A percentile compares a stretch with the other conserved stretches of the same genome.
Conservation (phyloP, 225 moss, liverwort and hornwort genomes). For the Climacium dendroides region DNA sequence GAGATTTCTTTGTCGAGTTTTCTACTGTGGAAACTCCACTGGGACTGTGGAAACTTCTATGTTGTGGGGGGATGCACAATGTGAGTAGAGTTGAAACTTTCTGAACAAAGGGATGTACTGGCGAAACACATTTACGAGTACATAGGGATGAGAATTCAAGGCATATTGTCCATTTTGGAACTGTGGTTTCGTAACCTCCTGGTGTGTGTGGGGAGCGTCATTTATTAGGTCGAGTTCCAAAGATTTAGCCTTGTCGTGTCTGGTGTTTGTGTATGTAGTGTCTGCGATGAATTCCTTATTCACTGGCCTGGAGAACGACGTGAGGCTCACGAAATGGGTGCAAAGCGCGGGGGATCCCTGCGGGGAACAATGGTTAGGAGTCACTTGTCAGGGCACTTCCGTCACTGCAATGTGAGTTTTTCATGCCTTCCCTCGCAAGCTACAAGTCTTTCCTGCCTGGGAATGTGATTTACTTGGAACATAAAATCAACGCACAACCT, state of each 20-base stretch:
- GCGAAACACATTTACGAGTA: too few species aligned
- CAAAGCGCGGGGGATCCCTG: conserved; percentile 38
- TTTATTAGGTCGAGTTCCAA: not conserved
- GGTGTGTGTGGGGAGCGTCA: not conserved
- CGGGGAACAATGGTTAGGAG: conserved; percentile 22
- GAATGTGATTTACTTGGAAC: not conserved
- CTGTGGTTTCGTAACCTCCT: not conserved
- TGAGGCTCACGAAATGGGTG: conserved; percentile 20
- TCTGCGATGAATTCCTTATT: conserved; percentile 18
- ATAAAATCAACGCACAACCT: too few species aligned
- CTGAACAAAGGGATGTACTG: too few species aligned
- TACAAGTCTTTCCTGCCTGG: not conserved
- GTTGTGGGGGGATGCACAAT: not conserved
- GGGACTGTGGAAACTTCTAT: not conserved
- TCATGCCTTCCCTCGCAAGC: not conserved
- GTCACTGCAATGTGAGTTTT: conserved; percentile 31
- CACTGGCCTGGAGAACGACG: not conserved
- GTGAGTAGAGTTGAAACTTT: not conserved
- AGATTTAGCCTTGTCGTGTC: not conserved
- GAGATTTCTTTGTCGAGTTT: not conserved
- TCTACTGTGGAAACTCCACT: not conserved
- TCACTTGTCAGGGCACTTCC: conserved; percentile 9
- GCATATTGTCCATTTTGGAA: too few species aligned
- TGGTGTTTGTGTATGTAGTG: conserved; percentile 5
- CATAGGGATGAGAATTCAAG: too few species aligned